phyloP scores from a whole-genome alignment of 2,329 filamentous ascomycete genomes.

The Allantophomopsis lycopodina region DNA sequence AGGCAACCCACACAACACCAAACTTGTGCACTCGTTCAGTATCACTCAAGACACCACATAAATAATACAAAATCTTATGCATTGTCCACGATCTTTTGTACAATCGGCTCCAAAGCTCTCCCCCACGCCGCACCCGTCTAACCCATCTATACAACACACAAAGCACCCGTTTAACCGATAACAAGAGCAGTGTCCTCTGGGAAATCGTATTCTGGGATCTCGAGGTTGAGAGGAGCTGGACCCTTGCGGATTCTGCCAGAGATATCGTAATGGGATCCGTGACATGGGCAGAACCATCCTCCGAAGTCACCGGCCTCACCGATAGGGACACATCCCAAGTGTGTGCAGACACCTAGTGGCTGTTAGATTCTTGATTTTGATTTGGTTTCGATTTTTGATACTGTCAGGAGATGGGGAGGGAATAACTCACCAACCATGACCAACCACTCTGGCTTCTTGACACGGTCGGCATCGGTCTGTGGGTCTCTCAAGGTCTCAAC shows the following conservation, averaged over 20 bases:
- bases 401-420: background rate
- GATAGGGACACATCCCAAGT: constrained; percentile 97
- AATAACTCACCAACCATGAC: constrained; percentile 74
- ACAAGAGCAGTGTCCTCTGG: constrained; percentile 76
- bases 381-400: background rate
- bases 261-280: constrained; percentile 99
- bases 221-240: constrained; percentile 92
- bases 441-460: constrained; percentile 97
- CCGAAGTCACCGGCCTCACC: constrained; percentile 96
- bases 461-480: constrained; percentile 79
- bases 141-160: constrained; percentile 2
- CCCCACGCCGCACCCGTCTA: constrained; percentile 2
- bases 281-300: constrained; percentile 99
- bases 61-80: background rate
- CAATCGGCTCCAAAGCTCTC: constrained; percentile 3
- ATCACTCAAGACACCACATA: background rate
- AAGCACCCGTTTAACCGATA: constrained; percentile 60
- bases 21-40: background rate
- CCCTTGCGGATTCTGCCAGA: constrained; percentile 97
- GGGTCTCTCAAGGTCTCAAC: constrained; percentile 79
- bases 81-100: constrained; percentile 4
- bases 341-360: constrained; percentile 80
- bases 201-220: constrained; percentile 89
- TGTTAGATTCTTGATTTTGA: background rate
- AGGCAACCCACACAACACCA: background rate